These are phyloP conservation scores for Ilyonectria robusta DNA, from an alignment of 2,329 filamentous ascomycete genomes.

Conservation along the genomic window DNA sequence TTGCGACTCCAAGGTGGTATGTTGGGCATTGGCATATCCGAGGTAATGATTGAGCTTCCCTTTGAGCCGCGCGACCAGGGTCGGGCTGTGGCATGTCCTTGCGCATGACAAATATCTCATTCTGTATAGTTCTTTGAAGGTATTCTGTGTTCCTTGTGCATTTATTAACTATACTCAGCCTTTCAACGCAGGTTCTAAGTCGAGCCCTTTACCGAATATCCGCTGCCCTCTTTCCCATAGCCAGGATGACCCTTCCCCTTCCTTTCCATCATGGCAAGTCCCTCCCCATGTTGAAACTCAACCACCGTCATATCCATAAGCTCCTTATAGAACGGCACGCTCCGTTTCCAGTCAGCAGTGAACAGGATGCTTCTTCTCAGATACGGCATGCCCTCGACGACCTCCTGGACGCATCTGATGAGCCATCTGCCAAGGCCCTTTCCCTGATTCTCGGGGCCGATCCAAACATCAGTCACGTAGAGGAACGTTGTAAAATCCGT, in stretches of 20 bases:
- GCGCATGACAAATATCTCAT: not conserved
- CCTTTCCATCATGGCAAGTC: constrained; percentile 46
- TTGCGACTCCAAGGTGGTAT: not conserved
- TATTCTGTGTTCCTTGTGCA: not conserved
- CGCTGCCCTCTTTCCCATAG: constrained; percentile 29
- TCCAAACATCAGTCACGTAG: constrained; percentile 75
- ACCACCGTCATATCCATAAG: constrained; percentile 51
- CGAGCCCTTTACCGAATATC: constrained; percentile 15
- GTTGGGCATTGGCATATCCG: not conserved
- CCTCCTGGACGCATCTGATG: constrained; percentile 69
- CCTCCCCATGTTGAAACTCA: constrained; percentile 37
- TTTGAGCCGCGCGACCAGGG: constrained; percentile 1
- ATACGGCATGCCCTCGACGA: constrained; percentile 64
- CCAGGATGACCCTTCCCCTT: constrained; percentile 44
- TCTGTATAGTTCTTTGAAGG: too few relatives aligned
- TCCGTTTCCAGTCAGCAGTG: constrained; percentile 53
- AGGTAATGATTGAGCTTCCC: constrained; percentile 2
- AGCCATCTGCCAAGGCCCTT: constrained; percentile 74
- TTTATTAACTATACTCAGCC: not conserved
- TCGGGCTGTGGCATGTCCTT: not conserved
- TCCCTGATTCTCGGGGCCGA: constrained; percentile 67
- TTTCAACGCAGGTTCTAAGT: not conserved
- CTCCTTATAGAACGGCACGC: constrained; percentile 53
- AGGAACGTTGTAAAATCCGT: constrained; percentile 76
- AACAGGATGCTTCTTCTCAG: constrained; percentile 69